phyloP scores from a whole-genome alignment of 1,139 yeast genomes.

The Meyerozyma elateridarum region DNA sequence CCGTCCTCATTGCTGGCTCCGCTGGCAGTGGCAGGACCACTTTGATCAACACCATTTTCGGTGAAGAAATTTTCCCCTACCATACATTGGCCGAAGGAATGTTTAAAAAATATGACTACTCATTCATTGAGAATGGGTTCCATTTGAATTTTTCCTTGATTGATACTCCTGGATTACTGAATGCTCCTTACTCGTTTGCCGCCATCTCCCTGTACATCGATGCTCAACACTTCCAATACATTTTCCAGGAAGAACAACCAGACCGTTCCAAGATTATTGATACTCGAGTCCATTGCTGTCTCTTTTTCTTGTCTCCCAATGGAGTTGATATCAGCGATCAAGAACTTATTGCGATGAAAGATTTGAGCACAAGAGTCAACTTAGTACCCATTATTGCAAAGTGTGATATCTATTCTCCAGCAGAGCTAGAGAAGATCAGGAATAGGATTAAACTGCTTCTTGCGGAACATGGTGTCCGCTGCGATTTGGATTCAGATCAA shows the following conservation, averaged over 20 bases:
- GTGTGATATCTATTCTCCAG: constrained; percentile 58
- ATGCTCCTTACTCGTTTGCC: not conserved
- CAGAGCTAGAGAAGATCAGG: constrained; percentile 42
- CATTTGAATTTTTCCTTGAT: constrained; percentile 23
- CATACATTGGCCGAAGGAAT: not conserved
- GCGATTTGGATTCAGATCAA: constrained; percentile 48
- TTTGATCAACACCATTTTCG: constrained; percentile 3
- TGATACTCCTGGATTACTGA: constrained; percentile 38
- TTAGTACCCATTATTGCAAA: constrained; percentile 74
- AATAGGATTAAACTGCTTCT: constrained; percentile 39
- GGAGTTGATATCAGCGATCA: constrained; percentile 46
- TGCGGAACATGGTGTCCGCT: constrained; percentile 48
- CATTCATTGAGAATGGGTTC: constrained; percentile 12
- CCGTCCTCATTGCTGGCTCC: constrained; percentile 1
- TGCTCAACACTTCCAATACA: constrained; percentile 14
- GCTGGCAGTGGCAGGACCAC: constrained; percentile 4
- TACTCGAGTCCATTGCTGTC: constrained; percentile 68
- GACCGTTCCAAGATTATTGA: constrained; percentile 45
- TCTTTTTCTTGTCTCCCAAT: constrained; percentile 64
- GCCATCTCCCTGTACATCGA: constrained; percentile 9
- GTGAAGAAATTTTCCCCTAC: constrained; percentile 1
- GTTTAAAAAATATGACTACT: not conserved
- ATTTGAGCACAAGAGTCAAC: constrained; percentile 59
- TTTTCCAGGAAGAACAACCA: constrained; percentile 49
- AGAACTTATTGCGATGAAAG: constrained; percentile 51